Base-by-base conservation (phyloP, 345 rosid genomes). In the Syzygium oleosum region DNA sequence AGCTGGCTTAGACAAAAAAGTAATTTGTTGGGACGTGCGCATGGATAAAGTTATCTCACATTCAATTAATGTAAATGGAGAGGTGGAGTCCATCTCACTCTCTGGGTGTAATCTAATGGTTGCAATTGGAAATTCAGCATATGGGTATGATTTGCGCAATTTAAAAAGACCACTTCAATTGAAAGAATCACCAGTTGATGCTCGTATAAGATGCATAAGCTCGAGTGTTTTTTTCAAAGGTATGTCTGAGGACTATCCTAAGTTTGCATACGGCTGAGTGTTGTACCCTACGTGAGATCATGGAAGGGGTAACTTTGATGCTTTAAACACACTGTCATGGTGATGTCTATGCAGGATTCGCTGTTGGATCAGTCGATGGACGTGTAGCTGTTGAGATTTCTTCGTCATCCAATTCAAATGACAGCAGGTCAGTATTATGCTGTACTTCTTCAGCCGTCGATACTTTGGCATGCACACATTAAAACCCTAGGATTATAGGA, bases 301-400 rank as follows among this genome's bases (percentile, higher is more conserved):
- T 51, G 49, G 49, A 34, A 85, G 61, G 13, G 7, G 43, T 52
- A 54, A 86, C 84, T 63, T 86, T 63, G 80, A 49, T 61, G 79
- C 46, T 68, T 41, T 41, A 80, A 84, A 83, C 84, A 23, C 86
- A 55, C 83, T 29, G 25, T 86, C 87, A 80, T 59, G 56, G 41
- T 34, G 53, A 17, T 90, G 83, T 53, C 34, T 58, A 43, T 91
- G 90, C 93, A 97, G 99, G 98, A 86, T 95, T 93, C 93, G 97
- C 97, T 43, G 94, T 91, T 92, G 99, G 99, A 86, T 96, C 96
- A 85, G 91, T 95, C 84, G 99, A 96, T 89, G 99, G 99, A 54
- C 93, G 92, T 59, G 97, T 96, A 53, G 95, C 95, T 10, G 88
- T 96, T 87, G 96, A 95, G 84, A 90, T 94, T 89, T 91, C 92